Base-by-base conservation (phyloP, 164 flowering plant species). In the Sextonia rubra region DNA sequence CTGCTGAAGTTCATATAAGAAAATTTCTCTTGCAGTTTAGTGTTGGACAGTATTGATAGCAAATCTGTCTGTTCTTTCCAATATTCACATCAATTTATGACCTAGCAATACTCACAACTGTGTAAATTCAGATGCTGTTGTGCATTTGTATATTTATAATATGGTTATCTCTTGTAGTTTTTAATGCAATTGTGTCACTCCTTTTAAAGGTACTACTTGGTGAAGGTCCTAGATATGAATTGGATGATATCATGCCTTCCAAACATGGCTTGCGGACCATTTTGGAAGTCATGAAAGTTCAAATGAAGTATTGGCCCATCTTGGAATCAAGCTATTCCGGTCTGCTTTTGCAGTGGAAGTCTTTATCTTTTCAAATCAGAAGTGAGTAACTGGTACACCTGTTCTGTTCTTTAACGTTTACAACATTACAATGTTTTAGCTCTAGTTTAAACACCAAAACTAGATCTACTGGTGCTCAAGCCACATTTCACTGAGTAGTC, bases 121-220 rank as follows among this genome's bases (percentile, higher is more conserved):
- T 58, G 56, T 12, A 14, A 17, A 25, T 24, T n/a, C 26, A 20
- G 24, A 12, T 20, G 64, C 72, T 29, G 32, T 26, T 7, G 63
- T 20, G 32, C 27, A 24, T 24, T 22, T 32, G 15, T 52, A 52
- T 17, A 14, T 69, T 52, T 37, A 49, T 37, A 5, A 18, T 23
- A 12, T 73, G 30, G 58, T 12, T 63, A 60, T 48, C 15, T 60
- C 14, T 60, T 27, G 55, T 24, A 26, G 20, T 22, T 56, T 20
- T 17, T 27, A 37, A 7, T 30, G 64, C 49, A 22, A 48, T 71
- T 23, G 20, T 44, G 37, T 73, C 68, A 26, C n/a, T 60, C 74
- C 68, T 66, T n/a, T 60, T 67, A 55, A 74, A 95, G 99, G 99
- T 89, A 52, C 78, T 95, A 69, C 91, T 95, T 73, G 98, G 97